Conservation (phyloP, 306 rosid species). For the Prinsepia uniflora region DNA sequence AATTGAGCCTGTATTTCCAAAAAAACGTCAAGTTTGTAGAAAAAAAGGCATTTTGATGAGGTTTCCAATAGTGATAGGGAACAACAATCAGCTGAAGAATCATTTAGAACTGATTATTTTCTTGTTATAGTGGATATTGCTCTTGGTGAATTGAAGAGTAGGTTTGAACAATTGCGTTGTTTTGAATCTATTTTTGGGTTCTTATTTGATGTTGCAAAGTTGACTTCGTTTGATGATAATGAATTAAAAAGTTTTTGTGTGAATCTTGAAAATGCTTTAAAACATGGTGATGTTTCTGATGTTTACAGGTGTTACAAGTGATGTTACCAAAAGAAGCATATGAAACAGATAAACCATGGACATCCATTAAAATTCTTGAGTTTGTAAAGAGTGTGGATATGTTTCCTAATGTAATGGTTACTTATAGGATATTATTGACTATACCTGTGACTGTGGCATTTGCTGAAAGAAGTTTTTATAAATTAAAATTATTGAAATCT, state of each 20-base stretch:
- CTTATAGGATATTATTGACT: background rate
- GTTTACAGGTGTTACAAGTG: background rate
- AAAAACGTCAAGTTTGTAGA: too few relatives aligned
- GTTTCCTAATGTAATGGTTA: background rate
- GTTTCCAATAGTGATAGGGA: background rate
- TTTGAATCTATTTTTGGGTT: background rate
- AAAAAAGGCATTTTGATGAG: too few relatives aligned
- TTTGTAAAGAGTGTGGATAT: background rate
- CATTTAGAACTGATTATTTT: background rate
- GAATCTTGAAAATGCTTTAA: background rate
- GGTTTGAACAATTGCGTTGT: background rate
- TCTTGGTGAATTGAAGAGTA: too few relatives aligned
- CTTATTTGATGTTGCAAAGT: background rate
- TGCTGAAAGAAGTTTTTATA: background rate
- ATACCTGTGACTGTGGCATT: background rate
- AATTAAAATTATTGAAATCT: background rate
- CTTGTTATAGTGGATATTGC: background rate
- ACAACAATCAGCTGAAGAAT: background rate
- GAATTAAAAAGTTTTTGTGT: background rate
- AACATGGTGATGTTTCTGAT: background rate
- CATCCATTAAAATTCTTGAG: background rate
- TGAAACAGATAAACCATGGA: background rate
- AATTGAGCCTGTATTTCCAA: background rate
- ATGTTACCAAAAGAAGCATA: background rate
- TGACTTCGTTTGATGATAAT: background rate